Evolutionary conservation across 1,139 yeast genomes (phyloP).

Genomic region (Taphrina confusa): DNA sequence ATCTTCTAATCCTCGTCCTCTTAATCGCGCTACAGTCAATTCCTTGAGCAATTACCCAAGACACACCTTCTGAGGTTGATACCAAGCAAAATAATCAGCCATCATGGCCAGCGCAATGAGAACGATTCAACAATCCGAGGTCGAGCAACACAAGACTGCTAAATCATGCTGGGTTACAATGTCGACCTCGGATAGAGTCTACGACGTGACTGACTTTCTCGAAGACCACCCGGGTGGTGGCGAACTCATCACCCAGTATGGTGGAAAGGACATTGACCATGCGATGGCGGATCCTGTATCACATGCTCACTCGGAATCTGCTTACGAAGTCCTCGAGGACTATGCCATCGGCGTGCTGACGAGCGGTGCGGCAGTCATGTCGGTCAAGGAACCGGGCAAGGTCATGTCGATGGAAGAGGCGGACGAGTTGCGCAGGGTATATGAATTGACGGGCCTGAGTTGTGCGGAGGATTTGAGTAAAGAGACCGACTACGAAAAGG

Average conservation of each 20-base stretch:
- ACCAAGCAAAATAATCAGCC: too few species aligned
- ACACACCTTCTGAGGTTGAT: too few species aligned
- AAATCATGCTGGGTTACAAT: conserved; percentile 62
- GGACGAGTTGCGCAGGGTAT: conserved; percentile 53
- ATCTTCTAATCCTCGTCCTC: too few species aligned
- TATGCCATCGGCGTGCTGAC: conserved; percentile 64
- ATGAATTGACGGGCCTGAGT: conserved; percentile 51
- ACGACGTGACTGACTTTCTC: conserved; percentile 54
- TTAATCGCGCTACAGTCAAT: too few species aligned
- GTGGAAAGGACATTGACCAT: conserved; percentile 80
- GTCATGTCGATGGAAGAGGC: conserved; percentile 40
- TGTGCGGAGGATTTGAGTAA: conserved; percentile 69
- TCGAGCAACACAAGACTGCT: conserved; percentile 55
- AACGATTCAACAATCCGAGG: conserved; percentile 25
- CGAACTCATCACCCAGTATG: conserved; percentile 70
- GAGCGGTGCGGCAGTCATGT: conserved; percentile 45
- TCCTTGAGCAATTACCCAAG: too few species aligned
- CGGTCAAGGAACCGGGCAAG: conserved; percentile 5
- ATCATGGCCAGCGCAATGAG: conserved; percentile 27
- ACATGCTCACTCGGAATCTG: conserved; percentile 80
- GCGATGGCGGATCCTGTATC: conserved; percentile 68
- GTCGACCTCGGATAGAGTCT: conserved; percentile 51
- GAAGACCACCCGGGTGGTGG: conserved; percentile 61
- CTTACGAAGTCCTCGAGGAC: conserved; percentile 83
- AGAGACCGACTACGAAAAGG: conserved; percentile 74